Conservation (phyloP, 345 rosid genomes). For the thale cress (Arabidopsis thaliana) region DNA sequence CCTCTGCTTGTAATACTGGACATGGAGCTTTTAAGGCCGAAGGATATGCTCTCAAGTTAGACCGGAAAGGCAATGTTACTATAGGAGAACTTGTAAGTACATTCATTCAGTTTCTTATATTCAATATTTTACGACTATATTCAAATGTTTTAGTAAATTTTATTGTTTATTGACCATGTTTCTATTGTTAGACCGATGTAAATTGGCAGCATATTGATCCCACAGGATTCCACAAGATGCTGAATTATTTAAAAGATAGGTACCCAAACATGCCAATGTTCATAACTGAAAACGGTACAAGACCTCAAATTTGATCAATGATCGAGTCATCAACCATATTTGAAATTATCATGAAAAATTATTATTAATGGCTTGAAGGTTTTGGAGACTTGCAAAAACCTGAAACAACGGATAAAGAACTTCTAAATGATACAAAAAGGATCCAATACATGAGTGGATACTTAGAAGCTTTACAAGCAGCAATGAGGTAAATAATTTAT, state of each 20-base stretch:
- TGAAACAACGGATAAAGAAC: conserved; percentile 31
- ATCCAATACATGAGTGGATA: conserved; percentile 57
- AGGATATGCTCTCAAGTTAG: conserved; percentile 49
- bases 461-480: conserved; percentile 50
- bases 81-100: conserved; percentile 64
- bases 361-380: conserved; percentile 42
- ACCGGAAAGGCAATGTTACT: conserved; percentile 50
- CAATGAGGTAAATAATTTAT: conserved; percentile 54
- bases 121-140: background rate
- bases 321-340: background rate
- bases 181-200: conserved; percentile 52
- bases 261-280: conserved; percentile 57
- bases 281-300: conserved; percentile 66
- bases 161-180: background rate
- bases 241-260: conserved; percentile 56
- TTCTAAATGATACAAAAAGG: conserved; percentile 58
- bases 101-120: background rate
- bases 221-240: conserved; percentile 51
- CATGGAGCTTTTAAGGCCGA: conserved; percentile 53
- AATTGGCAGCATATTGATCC: conserved; percentile 59
- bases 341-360: background rate
- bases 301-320: background rate
- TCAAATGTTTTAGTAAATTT: background rate
- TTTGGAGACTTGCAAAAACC: conserved; percentile 45
- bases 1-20: conserved; percentile 54